Evolutionary conservation across 441 rosid species (phyloP).

Genomic region (Corymbia calophylla): DNA sequence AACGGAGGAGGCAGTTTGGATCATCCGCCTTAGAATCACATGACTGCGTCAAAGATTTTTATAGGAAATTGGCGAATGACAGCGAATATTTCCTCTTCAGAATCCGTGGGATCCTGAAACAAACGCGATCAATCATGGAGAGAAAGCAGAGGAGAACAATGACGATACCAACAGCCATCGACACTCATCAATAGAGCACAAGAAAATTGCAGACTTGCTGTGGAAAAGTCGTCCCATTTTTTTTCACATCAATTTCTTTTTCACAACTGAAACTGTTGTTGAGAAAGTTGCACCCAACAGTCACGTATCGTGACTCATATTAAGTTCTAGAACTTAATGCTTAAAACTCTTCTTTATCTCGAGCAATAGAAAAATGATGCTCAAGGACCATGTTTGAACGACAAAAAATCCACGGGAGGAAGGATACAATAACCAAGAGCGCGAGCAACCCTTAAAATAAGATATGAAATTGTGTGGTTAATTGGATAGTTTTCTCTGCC

Average conservation of each 20-base stretch:
- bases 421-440: neutral
- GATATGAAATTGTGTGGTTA: neutral
- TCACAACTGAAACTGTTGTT: neutral
- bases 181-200: neutral
- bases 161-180: neutral
- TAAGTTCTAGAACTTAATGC: neutral
- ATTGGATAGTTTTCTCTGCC: neutral
- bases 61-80: neutral
- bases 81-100: neutral
- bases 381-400: neutral
- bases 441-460: neutral
- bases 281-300: neutral
- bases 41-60: neutral
- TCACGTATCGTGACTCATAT: neutral
- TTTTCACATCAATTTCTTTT: neutral
- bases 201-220: neutral
- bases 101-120: neutral
- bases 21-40: neutral
- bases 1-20: neutral
- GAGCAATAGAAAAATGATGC: neutral
- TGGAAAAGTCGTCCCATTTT: neutral
- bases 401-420: neutral
- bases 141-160: neutral
- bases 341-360: neutral
- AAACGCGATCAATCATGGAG: neutral